Evolutionary conservation across 78 protist genomes (phyloP), one percentile per base, ranked within the genome.

Genomic region (slime mould (Dictyostelium discoideum)): DNA sequence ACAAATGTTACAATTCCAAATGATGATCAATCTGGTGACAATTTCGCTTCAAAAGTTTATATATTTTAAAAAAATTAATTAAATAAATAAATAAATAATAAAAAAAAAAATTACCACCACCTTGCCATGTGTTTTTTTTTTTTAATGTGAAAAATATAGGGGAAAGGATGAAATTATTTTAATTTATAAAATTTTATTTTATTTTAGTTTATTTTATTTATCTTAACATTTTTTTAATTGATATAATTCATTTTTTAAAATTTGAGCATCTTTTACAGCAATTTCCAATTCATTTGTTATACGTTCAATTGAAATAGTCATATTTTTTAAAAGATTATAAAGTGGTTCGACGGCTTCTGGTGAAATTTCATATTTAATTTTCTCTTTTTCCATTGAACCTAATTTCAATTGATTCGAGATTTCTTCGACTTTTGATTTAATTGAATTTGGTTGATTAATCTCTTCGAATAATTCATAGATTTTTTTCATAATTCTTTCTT

Each of bases 371-470:
- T 65, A 80, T 24, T 88, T 79, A 29, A 80, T 32, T 63, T 80
- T 57, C 29, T 88, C 94, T 8, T 57, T 78, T 16, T 88, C 84
- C 50, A 80, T 65, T 79, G 84, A 54, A 24, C 85, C 48, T 9
- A 88, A 3, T 32, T 54, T 50, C 8, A 88, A 39, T 88, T 88
- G 94, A 67, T 88, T 88, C 0, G 80, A 57, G 69, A 88, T 57
- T 42, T 88, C 94, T 8, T 88, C 94, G 3, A 88, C 87, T 10
- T 73, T 80, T 29, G 87, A 73, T 29, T 65, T 24, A 0, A 90
- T 48, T 54, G 95, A 90, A 39, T 82, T 90, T 26, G 88, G 87
- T 82, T 90, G 95, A 54, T 80, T 82, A 14, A 90, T 32, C 26
- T 69, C 73, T 24, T 90, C 95, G 9, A 22, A 26, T 29, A 90